Percentiles rank a stretch among this genome's conserved stretches.
Evolutionary conservation across 441 rosid species (phyloP).

Genomic region (Brassica balearica): DNA sequence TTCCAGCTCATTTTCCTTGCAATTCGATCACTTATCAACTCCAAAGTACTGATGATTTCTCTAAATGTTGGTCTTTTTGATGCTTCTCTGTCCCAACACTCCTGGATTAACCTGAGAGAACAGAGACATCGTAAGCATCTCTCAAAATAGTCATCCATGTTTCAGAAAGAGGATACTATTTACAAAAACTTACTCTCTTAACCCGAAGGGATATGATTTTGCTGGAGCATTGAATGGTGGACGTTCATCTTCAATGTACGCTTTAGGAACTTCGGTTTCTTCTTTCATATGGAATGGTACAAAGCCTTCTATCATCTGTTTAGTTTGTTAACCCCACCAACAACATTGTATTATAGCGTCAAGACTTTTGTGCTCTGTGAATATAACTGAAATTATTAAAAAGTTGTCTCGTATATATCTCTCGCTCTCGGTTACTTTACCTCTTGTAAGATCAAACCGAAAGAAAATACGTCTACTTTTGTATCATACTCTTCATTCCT

Average conservation of each 20-base stretch:
- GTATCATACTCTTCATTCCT: slow-evolving; percentile 80
- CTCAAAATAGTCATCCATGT: slow-evolving; percentile 1
- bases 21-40: slow-evolving; percentile 51
- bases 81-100: slow-evolving; percentile 75
- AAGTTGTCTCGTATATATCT: background rate
- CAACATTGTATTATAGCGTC: slow-evolving; percentile 8
- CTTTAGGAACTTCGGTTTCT: slow-evolving; percentile 78
- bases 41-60: slow-evolving; percentile 63
- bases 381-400: background rate
- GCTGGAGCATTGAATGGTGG: slow-evolving; percentile 69
- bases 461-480: slow-evolving; percentile 79
- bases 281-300: slow-evolving; percentile 61
- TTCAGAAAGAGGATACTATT: background rate
- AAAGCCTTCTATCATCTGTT: slow-evolving; percentile 81
- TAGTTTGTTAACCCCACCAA: slow-evolving; percentile 27
- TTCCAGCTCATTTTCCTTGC: slow-evolving; percentile 56
- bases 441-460: slow-evolving; percentile 83
- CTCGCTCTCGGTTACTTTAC: slow-evolving; percentile 41
- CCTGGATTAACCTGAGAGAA: slow-evolving; percentile 60
- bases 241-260: slow-evolving; percentile 64
- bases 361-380: background rate
- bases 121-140: slow-evolving; percentile 1
- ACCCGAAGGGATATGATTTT: slow-evolving; percentile 58
- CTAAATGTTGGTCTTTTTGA: slow-evolving; percentile 69
- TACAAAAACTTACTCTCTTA: slow-evolving; percentile 59